Evolutionary conservation across 139 green algal genomes (phyloP).

Genomic region (Chlamydomonas eustigma): DNA sequence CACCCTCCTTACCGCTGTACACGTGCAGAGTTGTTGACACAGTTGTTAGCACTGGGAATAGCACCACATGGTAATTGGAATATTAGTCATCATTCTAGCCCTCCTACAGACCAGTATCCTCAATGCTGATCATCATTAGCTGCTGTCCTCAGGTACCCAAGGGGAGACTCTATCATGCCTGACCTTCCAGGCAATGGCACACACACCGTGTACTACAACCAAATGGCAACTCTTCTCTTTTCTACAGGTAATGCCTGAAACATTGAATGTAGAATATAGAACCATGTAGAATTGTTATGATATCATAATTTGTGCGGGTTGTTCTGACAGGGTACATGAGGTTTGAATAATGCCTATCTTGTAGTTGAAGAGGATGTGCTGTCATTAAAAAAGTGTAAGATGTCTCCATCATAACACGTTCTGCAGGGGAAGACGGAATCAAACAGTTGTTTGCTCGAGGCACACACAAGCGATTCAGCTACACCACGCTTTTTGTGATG

Average conservation of each 20-base stretch:
- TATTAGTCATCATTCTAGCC: too few species aligned
- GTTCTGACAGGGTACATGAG: too few species aligned
- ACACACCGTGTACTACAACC: constrained; percentile 69
- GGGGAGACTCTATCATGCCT: constrained; percentile 17
- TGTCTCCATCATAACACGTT: too few species aligned
- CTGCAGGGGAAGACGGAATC: constrained; percentile 76
- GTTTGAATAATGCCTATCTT: too few species aligned
- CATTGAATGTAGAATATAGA: too few species aligned
- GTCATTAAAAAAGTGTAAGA: too few species aligned
- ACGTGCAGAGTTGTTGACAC: constrained; percentile 24
- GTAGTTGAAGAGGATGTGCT: too few species aligned
- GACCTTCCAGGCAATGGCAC: constrained; percentile 20
- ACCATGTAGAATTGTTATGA: too few species aligned
- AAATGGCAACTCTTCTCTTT: constrained; percentile 79
- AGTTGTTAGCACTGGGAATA: background rate
- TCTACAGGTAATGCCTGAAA: too few species aligned
- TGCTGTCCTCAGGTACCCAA: background rate
- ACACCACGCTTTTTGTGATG: constrained; percentile 62
- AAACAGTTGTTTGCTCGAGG: constrained; percentile 74
- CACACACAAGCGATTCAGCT: constrained; percentile 81
- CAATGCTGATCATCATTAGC: too few species aligned
- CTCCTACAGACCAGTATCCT: too few species aligned
- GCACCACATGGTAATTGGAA: background rate
- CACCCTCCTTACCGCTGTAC: constrained; percentile 30
- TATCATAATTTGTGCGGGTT: too few species aligned